These are phyloP conservation scores for Nothophaeocryptopus gaeumannii DNA, from an alignment of 2,329 filamentous ascomycete genomes.

Conservation along the genomic window DNA sequence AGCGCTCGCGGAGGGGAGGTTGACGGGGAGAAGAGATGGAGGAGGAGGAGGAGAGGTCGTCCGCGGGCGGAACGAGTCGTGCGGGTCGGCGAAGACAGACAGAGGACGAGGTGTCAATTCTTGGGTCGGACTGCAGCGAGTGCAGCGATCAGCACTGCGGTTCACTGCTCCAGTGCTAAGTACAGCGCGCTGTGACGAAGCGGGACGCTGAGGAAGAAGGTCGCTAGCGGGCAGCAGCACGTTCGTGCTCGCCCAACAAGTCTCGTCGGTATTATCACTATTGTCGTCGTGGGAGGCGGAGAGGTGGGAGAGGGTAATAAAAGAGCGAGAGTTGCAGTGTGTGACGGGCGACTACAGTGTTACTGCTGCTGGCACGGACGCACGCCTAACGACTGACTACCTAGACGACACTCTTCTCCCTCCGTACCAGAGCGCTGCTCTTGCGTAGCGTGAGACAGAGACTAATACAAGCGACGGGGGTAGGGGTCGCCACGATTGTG, in stretches of 20 bases:
- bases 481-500: too few species aligned
- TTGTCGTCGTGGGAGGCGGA: background rate
- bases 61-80: conserved; percentile 5
- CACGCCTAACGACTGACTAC: too few species aligned
- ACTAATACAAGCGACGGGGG: too few species aligned
- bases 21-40: background rate
- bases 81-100: conserved; percentile 2
- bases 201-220: conserved; percentile 8
- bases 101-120: background rate
- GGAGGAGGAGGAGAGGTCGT: conserved; percentile 7
- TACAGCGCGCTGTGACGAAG: background rate
- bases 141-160: conserved; percentile 15
- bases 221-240: background rate
- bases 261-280: background rate
- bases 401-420: too few species aligned
- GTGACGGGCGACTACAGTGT: background rate
- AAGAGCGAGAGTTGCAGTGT: background rate
- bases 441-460: too few species aligned
- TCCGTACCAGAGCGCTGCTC: too few species aligned
- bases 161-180: conserved; percentile 7
- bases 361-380: background rate
- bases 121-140: conserved; percentile 6
- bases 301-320: background rate
- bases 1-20: conserved; percentile 1
- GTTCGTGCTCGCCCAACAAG: too few species aligned